Conservation (phyloP, 1,284 basidiomycete genomes). For the Moesziomyces sp. region DNA sequence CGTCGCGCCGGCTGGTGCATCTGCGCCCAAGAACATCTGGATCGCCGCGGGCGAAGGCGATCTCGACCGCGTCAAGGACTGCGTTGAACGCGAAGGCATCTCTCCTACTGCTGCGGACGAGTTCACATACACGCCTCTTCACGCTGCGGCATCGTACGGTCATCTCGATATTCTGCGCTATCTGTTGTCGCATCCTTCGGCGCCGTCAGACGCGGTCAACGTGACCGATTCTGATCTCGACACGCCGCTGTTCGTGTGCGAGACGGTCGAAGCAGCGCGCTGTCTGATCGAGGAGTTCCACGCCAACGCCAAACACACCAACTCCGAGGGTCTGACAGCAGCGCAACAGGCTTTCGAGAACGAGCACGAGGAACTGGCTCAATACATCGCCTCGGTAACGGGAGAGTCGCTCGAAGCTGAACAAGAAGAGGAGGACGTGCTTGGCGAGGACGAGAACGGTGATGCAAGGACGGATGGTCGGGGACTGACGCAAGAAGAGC, state of each 20-base stretch:
- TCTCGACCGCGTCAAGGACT: slow-evolving; percentile 53
- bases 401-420: slow-evolving; percentile 41
- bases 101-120: slow-evolving; percentile 55
- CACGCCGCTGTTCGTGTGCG: slow-evolving; percentile 65
- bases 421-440: slow-evolving; percentile 29
- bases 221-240: slow-evolving; percentile 62
- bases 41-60: slow-evolving; percentile 65
- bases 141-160: slow-evolving; percentile 65
- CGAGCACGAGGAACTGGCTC: slow-evolving; percentile 51
- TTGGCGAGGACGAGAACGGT: slow-evolving; percentile 41
- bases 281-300: slow-evolving; percentile 60
- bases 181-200: slow-evolving; percentile 52
- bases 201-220: slow-evolving; percentile 45
- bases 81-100: slow-evolving; percentile 52
- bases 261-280: slow-evolving; percentile 51
- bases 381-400: slow-evolving; percentile 51
- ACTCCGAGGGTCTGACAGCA: slow-evolving; percentile 57
- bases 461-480: slow-evolving; percentile 4
- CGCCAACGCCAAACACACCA: slow-evolving; percentile 56
- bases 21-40: slow-evolving; percentile 61
- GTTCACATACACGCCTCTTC: slow-evolving; percentile 63
- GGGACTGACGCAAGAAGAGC: slow-evolving; percentile 14
- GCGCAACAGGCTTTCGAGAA: slow-evolving; percentile 59
- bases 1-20: slow-evolving; percentile 1
- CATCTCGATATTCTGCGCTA: slow-evolving; percentile 58